Evolutionary conservation across 345 rosid species (phyloP).

Genomic region (Mercurialis annua): DNA sequence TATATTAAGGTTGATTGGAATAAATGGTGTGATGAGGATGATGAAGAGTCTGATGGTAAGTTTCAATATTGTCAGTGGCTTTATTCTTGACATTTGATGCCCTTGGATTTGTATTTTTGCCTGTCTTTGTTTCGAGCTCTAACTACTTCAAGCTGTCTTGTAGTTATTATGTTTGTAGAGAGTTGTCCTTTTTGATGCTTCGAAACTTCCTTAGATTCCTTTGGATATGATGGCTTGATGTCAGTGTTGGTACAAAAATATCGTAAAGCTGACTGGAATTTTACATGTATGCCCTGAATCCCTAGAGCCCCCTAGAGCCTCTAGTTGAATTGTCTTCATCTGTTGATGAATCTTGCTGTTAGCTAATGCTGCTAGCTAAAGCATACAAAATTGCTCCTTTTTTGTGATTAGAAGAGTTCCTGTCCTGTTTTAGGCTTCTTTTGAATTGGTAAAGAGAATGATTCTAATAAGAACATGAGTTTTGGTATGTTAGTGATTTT

Average conservation of each 20-base stretch:
- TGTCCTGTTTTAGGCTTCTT: neutral
- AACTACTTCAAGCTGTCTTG: neutral
- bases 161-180: neutral
- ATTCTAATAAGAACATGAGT: too few relatives aligned
- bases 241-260: neutral
- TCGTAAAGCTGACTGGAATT: neutral
- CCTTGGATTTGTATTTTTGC: neutral
- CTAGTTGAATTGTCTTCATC: neutral
- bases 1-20: constrained; percentile 99
- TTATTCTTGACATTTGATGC: neutral
- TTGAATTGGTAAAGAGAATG: neutral
- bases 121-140: neutral
- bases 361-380: neutral
- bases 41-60: constrained; percentile 65
- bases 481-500: too few relatives aligned
- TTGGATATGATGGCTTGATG: neutral
- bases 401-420: neutral
- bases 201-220: neutral
- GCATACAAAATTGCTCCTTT: neutral
- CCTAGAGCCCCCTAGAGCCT: neutral
- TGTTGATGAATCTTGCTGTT: neutral
- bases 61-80: constrained; percentile 7
- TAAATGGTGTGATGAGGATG: constrained; percentile 99
- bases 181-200: neutral
- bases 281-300: neutral